Percentiles rank a stretch among this genome's conserved stretches.
phyloP scores from a whole-genome alignment of 352 stramenopile genomes.

The Globisporangium lucens region DNA sequence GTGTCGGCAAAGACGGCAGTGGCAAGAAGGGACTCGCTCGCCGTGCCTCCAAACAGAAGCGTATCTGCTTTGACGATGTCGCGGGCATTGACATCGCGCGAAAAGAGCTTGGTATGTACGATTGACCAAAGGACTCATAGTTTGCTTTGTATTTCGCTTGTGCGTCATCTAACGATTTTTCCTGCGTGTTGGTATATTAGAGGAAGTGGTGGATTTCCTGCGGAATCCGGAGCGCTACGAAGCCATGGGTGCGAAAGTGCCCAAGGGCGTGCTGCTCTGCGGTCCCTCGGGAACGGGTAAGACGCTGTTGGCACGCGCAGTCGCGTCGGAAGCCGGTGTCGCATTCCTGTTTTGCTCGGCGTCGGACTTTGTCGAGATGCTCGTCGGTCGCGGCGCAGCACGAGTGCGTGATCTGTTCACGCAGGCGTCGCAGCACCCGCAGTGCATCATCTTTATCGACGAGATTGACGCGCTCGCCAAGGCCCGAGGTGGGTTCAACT shows the following conservation, averaged over 20 bases:
- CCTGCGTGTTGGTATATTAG: slow-evolving; percentile 19
- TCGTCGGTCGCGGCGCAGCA: slow-evolving; percentile 92
- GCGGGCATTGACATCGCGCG: slow-evolving; percentile 93
- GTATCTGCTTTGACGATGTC: slow-evolving; percentile 91
- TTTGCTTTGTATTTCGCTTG: background rate
- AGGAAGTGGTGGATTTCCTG: slow-evolving; percentile 95
- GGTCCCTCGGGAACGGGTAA: slow-evolving; percentile 94
- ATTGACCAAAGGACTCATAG: background rate
- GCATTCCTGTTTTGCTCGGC: slow-evolving; percentile 95
- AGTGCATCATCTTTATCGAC: slow-evolving; percentile 98
- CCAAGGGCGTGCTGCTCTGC: slow-evolving; percentile 92
- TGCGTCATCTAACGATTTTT: background rate
- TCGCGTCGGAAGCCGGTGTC: slow-evolving; percentile 91
- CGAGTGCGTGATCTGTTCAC: slow-evolving; percentile 93
- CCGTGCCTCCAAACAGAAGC: slow-evolving; percentile 25
- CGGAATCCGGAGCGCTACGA: slow-evolving; percentile 90
- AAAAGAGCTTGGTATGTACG: slow-evolving; percentile 71
- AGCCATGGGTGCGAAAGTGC: slow-evolving; percentile 91
- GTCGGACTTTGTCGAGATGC: slow-evolving; percentile 98
- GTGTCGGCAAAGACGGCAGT: slow-evolving; percentile 68
- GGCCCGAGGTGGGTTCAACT: slow-evolving; percentile 81
- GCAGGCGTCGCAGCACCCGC: slow-evolving; percentile 91
- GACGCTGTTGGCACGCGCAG: slow-evolving; percentile 91
- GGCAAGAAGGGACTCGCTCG: slow-evolving; percentile 43
- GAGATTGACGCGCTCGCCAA: slow-evolving; percentile 95